Evolutionary conservation across 2,329 filamentous ascomycete genomes (phyloP), one percentile per base, ranked within the genome.

Genomic region (Exophiala spinifera): DNA sequence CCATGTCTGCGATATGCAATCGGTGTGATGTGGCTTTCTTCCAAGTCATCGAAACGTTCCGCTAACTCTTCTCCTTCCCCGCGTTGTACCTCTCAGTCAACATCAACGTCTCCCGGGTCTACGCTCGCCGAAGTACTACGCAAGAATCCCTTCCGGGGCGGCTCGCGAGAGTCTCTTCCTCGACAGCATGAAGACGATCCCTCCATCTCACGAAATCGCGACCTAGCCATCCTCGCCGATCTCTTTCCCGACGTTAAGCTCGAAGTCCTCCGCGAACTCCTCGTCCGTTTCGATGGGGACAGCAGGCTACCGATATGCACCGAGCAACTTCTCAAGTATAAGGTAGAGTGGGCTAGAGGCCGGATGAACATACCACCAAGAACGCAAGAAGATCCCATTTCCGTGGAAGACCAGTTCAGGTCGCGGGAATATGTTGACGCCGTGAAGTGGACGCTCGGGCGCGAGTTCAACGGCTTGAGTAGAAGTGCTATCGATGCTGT

Each of bases 211-310:
- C 62, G 76, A 25, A 78, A 78, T 57, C 59, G 66, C 8, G 69
- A 72, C 17, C 63, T 78, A 10, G 64, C 67, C 21, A 66, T 69
- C 1, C 66, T 78, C 2, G 70, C 70, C 2, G 65, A 66, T 10
- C 65, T 77, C 11, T 78, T 77, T 43, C 75, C 75, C 1, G 74
- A 77, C 55, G 67, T 77, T 39, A 71, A 71, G 46, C 63, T 73
- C 49, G 75, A 77, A 55, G 74, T 77, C 4, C 74, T 78, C 39
- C 73, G 75, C 5, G 75, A 77, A 61, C 60, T 78, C 23, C 66
- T 78, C 17, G 60, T 70, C 4, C 70, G 70, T 11, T 78, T 77
- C 57, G 74, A 76, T 55, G 75, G 74, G 10, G 64, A 72, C 43
- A 78, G 75, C 56, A 67, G 74, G 48, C 61, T 77, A 7, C 69